Conservation (phyloP, 2,329 filamentous ascomycete species). For the Ampelomyces quisqualis region DNA sequence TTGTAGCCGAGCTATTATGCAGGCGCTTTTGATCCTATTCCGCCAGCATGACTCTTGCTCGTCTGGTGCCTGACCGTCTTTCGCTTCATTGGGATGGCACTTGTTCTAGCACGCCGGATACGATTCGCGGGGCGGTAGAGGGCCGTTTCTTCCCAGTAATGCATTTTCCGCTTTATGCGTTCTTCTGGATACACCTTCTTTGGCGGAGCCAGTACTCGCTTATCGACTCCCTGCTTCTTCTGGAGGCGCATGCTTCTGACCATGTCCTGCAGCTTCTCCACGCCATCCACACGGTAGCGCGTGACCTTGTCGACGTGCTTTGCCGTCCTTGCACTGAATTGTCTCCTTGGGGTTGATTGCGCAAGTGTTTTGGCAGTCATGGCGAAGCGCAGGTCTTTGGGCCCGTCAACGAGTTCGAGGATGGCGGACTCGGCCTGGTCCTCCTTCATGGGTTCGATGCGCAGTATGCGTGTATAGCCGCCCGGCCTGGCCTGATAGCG, state of each 20-base stretch:
- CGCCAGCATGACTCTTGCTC: constrained; percentile 36
- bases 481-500: constrained; percentile 79
- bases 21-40: too few relatives aligned
- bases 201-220: constrained; percentile 29
- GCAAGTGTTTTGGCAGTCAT: constrained; percentile 87
- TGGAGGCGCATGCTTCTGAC: constrained; percentile 46
- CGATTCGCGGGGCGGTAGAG: too few relatives aligned
- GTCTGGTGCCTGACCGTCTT: background rate
- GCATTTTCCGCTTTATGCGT: constrained; percentile 29
- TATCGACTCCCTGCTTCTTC: constrained; percentile 27
- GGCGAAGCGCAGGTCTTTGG: constrained; percentile 89
- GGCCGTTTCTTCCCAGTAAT: constrained; percentile 29
- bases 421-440: constrained; percentile 90
- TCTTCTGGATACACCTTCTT: constrained; percentile 37
- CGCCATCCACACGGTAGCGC: constrained; percentile 66
- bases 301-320: constrained; percentile 85
- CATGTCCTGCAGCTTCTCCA: constrained; percentile 65
- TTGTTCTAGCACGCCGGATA: too few relatives aligned
- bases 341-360: constrained; percentile 55
- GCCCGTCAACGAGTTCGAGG: constrained; percentile 91
- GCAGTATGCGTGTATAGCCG: constrained; percentile 92
- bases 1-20: constrained; percentile 51
- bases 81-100: too few relatives aligned
- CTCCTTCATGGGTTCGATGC: constrained; percentile 82
- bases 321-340: constrained; percentile 69